Evolutionary conservation across 1,284 basidiomycete genomes (phyloP).

Genomic region (Papiliotrema nemorosa): DNA sequence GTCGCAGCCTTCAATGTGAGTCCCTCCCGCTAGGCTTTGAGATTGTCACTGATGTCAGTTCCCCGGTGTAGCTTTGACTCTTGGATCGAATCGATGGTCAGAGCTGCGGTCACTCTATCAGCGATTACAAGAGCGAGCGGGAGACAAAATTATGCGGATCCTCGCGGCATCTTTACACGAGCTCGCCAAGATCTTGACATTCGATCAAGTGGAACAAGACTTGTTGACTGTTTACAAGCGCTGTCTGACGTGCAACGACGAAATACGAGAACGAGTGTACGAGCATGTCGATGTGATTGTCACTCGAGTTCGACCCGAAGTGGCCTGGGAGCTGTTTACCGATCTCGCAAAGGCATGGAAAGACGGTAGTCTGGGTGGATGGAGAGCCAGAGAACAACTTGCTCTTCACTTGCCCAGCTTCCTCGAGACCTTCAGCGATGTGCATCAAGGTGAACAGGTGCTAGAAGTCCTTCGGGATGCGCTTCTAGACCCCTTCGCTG

Average conservation of each 20-base stretch:
- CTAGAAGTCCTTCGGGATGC: slow-evolving; percentile 60
- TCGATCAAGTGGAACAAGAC: slow-evolving; percentile 64
- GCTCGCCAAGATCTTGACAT: slow-evolving; percentile 78
- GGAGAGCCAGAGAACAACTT: slow-evolving; percentile 75
- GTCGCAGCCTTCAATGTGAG: slow-evolving; percentile 82
- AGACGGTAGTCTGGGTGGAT: slow-evolving; percentile 62
- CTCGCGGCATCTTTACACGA: slow-evolving; percentile 81
- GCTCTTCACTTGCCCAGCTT: slow-evolving; percentile 59
- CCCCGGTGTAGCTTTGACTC: slow-evolving; percentile 82
- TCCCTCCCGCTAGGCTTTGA: not conserved
- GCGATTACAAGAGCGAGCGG: slow-evolving; percentile 54
- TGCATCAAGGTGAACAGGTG: slow-evolving; percentile 43
- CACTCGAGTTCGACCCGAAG: slow-evolving; percentile 54
- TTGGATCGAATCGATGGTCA: slow-evolving; percentile 74
- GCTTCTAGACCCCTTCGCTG: slow-evolving; percentile 74
- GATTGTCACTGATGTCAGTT: slow-evolving; percentile 48
- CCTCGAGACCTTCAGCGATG: slow-evolving; percentile 46
- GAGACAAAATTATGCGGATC: slow-evolving; percentile 53
- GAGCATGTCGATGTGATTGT: slow-evolving; percentile 64
- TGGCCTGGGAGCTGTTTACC: slow-evolving; percentile 57
- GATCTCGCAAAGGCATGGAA: slow-evolving; percentile 63
- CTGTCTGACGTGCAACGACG: slow-evolving; percentile 59
- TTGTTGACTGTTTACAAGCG: slow-evolving; percentile 71
- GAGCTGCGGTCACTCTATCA: slow-evolving; percentile 69
- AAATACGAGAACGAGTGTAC: slow-evolving; percentile 60